phyloP scores from a whole-genome alignment of 2,329 filamentous ascomycete genomes.

The Exophiala viscosa region DNA sequence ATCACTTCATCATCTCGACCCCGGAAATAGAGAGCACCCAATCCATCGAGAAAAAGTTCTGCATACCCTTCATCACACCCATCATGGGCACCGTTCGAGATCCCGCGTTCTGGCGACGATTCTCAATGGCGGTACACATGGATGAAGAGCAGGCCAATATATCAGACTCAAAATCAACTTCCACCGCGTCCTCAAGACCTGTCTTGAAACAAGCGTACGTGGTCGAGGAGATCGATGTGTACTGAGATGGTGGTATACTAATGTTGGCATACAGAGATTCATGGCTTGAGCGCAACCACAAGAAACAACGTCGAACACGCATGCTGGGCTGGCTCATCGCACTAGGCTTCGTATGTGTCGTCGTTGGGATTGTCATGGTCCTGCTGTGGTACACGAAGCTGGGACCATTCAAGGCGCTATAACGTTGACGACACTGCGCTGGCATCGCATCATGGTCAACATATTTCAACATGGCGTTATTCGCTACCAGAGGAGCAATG shows the following conservation, averaged over 20 bases:
- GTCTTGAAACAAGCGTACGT: slow-evolving; percentile 28
- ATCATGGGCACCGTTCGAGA: slow-evolving; percentile 52
- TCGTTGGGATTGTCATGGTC: slow-evolving; percentile 20
- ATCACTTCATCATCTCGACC: too few species aligned
- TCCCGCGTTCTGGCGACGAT: slow-evolving; percentile 59
- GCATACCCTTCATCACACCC: background rate
- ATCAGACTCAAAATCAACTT: slow-evolving; percentile 15
- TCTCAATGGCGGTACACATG: slow-evolving; percentile 55
- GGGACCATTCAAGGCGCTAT: slow-evolving; percentile 19
- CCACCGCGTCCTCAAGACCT: slow-evolving; percentile 9
- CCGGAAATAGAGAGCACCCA: too few species aligned
- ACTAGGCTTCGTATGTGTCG: slow-evolving; percentile 10
- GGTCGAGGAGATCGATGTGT: slow-evolving; percentile 6
- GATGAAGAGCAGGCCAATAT: slow-evolving; percentile 45
- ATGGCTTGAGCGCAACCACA: slow-evolving; percentile 52
- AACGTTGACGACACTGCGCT: too few species aligned
- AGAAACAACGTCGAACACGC: slow-evolving; percentile 48
- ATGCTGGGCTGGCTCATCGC: slow-evolving; percentile 40
- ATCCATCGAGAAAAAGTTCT: background rate
- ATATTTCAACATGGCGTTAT: too few species aligned
- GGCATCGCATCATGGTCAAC: too few species aligned
- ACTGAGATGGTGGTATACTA: background rate
- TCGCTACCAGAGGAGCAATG: too few species aligned
- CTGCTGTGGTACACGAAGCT: slow-evolving; percentile 21
- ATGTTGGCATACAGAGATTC: slow-evolving; percentile 39